Percentiles rank a stretch among this genome's conserved stretches.
Conservation (phyloP, 306 rosid species). For the Fragaria iinumae region DNA sequence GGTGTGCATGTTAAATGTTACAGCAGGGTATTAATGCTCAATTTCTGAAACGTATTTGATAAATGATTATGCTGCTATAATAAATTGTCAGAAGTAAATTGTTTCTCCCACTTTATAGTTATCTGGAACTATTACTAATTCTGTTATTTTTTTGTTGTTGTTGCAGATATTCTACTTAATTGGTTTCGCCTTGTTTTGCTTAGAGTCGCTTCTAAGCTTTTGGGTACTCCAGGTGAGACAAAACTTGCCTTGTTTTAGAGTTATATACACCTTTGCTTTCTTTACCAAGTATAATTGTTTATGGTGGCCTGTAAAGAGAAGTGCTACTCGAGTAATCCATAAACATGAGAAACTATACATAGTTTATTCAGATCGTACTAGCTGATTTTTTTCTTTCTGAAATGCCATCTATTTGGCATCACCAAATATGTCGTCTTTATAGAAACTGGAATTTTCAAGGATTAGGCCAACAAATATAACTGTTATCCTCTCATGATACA, state of each 20-base stretch:
- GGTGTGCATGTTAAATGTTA: neutral
- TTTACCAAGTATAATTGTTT: neutral
- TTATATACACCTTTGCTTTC: neutral
- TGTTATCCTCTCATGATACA: neutral
- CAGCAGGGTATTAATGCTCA: neutral
- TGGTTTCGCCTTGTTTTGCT: constrained; percentile 94
- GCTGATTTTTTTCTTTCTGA: neutral
- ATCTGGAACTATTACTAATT: constrained; percentile 12
- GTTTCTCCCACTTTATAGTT: constrained; percentile 2
- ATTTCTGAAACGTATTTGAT: neutral
- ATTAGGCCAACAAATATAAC: neutral
- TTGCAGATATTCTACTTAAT: constrained; percentile 84
- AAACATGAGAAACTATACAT: neutral
- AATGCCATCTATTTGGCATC: neutral
- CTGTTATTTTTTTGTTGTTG: neutral
- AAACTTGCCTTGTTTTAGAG: constrained; percentile 5
- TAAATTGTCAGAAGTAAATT: neutral
- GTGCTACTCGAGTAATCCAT: neutral
- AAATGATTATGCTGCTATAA: neutral
- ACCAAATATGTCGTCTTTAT: neutral
- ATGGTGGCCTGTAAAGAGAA: neutral
- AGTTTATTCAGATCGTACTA: neutral
- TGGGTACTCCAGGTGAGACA: constrained; percentile 92
- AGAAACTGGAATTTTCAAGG: neutral
- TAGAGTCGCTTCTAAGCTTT: constrained; percentile 89